Percentiles rank a stretch among this genome's conserved stretches.
Conservation (phyloP, 805 yeast genomes). For the Yarrowia yakushimensis region DNA sequence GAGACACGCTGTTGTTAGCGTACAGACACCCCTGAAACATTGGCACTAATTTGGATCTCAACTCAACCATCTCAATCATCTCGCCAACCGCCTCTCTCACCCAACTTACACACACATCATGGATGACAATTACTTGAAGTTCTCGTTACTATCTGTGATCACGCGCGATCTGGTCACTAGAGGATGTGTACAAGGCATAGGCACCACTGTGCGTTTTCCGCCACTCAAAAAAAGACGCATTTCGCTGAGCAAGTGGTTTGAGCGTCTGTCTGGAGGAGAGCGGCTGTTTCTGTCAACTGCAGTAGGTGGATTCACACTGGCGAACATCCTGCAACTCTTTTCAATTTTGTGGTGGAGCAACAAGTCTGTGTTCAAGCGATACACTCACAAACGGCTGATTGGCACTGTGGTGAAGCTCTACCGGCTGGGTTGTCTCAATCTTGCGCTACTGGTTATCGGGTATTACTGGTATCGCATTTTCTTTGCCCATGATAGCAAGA, state of each 20-base stretch:
- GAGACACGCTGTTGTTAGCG: too few relatives aligned
- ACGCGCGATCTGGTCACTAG: not conserved
- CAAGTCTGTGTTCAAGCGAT: conserved; percentile 5
- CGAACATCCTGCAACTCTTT: not conserved
- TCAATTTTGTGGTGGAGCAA: not conserved
- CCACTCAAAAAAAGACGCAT: not conserved
- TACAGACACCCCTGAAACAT: not conserved
- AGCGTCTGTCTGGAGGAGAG: not conserved
- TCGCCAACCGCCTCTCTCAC: too few relatives aligned
- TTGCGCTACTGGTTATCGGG: not conserved
- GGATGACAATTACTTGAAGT: conserved; percentile 12
- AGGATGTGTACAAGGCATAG: not conserved
- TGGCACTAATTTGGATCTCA: not conserved
- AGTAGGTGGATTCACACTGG: not conserved
- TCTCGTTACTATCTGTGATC: not conserved
- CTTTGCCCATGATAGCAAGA: not conserved
- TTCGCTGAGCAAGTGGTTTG: not conserved
- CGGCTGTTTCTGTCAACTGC: not conserved
- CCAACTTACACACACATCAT: not conserved
- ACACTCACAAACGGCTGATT: not conserved
- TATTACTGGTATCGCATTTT: conserved; percentile 10
- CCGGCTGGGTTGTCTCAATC: not conserved
- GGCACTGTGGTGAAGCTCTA: not conserved
- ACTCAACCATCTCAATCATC: not conserved
- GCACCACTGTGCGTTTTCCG: not conserved